Percentiles rank a stretch among this genome's conserved stretches.
phyloP scores from a whole-genome alignment of 2,329 filamentous ascomycete species.

The Fusarium sp. region DNA sequence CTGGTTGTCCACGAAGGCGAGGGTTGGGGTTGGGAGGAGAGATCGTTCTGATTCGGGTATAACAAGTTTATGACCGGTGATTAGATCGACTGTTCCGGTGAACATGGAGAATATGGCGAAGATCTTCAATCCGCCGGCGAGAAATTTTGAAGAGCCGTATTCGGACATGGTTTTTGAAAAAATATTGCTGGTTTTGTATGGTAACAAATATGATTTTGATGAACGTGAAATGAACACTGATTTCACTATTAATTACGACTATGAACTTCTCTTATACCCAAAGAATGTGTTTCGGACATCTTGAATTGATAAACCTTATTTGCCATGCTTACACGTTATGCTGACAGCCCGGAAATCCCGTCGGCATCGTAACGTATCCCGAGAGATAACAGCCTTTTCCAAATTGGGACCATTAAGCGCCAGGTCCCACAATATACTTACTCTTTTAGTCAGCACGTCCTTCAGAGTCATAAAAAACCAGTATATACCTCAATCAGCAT shows the following conservation, averaged over 20 bases:
- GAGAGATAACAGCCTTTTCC: not conserved
- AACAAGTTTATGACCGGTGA: not conserved
- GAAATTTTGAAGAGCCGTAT: not conserved
- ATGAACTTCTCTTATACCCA: not conserved
- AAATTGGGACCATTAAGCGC: not conserved
- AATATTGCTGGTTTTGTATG: accelerated
- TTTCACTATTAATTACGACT: accelerated
- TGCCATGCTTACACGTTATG: not conserved
- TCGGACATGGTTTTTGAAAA: not conserved
- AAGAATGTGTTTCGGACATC: accelerated
- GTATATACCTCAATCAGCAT: not conserved
- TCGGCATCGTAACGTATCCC: not conserved
- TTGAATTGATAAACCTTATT: not conserved
- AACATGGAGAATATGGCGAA: slow-evolving; percentile 7
- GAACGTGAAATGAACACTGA: accelerated
- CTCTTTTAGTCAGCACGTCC: not conserved
- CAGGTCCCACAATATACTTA: not conserved
- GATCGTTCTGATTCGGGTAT: not conserved
- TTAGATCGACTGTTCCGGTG: not conserved
- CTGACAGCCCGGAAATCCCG: slow-evolving; percentile 2
- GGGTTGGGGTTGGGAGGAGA: not conserved
- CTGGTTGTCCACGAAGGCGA: not conserved
- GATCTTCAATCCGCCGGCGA: not conserved
- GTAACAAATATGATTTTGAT: not conserved
- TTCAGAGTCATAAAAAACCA: not conserved